Conservation (phyloP, 140 eudicot species). For the Oenanthe javanica region DNA sequence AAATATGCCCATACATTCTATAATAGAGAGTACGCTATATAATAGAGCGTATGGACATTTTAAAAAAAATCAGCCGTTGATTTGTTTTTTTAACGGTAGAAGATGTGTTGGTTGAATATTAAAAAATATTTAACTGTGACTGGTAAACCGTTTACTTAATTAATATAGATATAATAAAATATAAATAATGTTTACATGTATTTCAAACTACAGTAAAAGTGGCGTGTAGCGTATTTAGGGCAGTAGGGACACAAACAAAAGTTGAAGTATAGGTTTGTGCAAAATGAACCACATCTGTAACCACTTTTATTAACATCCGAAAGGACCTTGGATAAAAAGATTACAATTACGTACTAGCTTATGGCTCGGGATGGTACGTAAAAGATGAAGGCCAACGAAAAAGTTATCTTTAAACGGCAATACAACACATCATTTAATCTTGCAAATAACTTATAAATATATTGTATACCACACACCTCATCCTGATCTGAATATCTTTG, state of each 20-base stretch:
- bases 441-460: neutral
- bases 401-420: neutral
- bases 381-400: neutral
- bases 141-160: too few relatives aligned
- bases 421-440: neutral
- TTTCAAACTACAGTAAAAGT: too few relatives aligned
- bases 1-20: too few relatives aligned
- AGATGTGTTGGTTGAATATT: too few relatives aligned
- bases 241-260: neutral
- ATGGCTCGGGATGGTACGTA: neutral
- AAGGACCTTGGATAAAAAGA: slow-evolving; percentile 8
- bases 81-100: too few relatives aligned
- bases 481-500: neutral
- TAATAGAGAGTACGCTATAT: too few relatives aligned
- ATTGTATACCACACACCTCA: neutral
- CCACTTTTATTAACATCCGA: slow-evolving; percentile 5
- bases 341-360: neutral
- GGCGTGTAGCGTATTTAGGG: too few relatives aligned
- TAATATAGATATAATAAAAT: too few relatives aligned
- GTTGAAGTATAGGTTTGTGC: neutral
- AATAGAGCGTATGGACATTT: too few relatives aligned
- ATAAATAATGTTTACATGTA: too few relatives aligned
- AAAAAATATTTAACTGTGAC: too few relatives aligned
- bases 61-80: too few relatives aligned
- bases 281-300: neutral